phyloP scores from a whole-genome alignment of 2,329 filamentous ascomycete species.

The Ophiostoma himal-ulmi region DNA sequence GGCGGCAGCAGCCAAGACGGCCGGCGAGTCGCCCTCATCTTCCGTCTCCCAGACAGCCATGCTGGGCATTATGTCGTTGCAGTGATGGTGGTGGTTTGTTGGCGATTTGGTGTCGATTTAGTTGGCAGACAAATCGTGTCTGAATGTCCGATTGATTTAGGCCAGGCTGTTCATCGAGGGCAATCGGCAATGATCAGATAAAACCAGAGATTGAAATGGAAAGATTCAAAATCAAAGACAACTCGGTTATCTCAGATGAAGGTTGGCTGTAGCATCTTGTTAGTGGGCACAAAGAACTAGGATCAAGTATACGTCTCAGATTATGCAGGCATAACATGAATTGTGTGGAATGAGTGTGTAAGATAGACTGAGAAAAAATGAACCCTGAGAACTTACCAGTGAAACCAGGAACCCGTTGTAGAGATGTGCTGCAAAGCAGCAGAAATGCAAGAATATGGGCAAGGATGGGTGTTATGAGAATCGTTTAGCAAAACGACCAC shows the following conservation, averaged over 20 bases:
- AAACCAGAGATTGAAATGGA: background rate
- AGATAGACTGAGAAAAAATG: background rate
- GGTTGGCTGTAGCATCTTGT: background rate
- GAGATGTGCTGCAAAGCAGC: background rate
- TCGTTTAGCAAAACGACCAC: background rate
- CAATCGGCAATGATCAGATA: background rate
- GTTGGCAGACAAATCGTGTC: slow-evolving; percentile 13
- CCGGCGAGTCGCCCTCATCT: slow-evolving; percentile 53
- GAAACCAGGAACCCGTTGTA: slow-evolving; percentile 1
- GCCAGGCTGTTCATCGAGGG: slow-evolving; percentile 20
- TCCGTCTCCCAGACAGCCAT: slow-evolving; percentile 60
- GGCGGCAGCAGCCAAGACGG: slow-evolving; percentile 44
- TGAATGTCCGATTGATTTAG: slow-evolving; percentile 17
- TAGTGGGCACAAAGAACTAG: slow-evolving; percentile 10
- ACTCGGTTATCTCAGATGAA: slow-evolving; percentile 8
- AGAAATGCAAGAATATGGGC: background rate
- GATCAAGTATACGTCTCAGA: background rate
- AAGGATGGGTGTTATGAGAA: slow-evolving; percentile 7
- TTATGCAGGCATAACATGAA: background rate
- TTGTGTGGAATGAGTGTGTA: background rate
- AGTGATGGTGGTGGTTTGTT: background rate
- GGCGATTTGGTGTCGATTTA: background rate
- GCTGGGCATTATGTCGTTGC: slow-evolving; percentile 25
- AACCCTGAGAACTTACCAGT: slow-evolving; percentile 1
- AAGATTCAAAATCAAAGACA: slow-evolving; percentile 1